Base-by-base conservation (phyloP, 768 basidiomycete species). In the Termitomyces sp. region DNA sequence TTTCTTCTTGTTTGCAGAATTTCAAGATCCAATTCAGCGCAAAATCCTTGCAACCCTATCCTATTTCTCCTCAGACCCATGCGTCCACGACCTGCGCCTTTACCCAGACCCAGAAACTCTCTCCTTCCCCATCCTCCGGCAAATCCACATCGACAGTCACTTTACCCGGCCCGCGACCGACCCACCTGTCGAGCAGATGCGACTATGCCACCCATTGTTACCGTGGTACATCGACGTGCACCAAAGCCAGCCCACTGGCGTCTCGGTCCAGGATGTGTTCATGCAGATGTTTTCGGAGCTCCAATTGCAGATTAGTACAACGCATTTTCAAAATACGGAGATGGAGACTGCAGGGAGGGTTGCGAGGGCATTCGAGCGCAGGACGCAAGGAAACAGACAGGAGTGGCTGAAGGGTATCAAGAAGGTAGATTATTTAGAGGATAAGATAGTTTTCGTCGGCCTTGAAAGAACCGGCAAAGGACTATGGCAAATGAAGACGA, bases 171-270 rank as follows among this genome's bases (percentile, higher is more conserved):
- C 82, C 54, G 82, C 80, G 26, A 82, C 81, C 14, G 73, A 74
- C 43, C 85, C 85, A 1, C 76, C 83, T 1, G 71, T 79, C 0
- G 65, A 71, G 5, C 70, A 70, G 57, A 79, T 88, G 74, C 82
- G 84, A 13, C 65, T 89, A 52, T 83, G 77, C 64, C 84, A 86
- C 68, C 70, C 79, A 0, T 72, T 74, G 38, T 71, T 86, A 0
- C 87, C 88, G 0, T 89, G 88, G 88, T 86, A 81, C 70, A 79
- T 89, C 67, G 87, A 88, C 62, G 73, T 87, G 18, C 65, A 67
- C 26, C 70, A 78, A 43, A 69, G 68, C 79, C 44, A n/a, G 16
- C 75, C 77, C 2, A 71, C 79, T 26, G 86, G 86, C n/a, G 76
- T 88, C 56, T 84, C 85, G 5, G 71, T 89, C 3, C 71, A 72